Evolutionary conservation across 805 yeast genomes (phyloP).

Genomic region (Saccharomyces kudriavzevii): DNA sequence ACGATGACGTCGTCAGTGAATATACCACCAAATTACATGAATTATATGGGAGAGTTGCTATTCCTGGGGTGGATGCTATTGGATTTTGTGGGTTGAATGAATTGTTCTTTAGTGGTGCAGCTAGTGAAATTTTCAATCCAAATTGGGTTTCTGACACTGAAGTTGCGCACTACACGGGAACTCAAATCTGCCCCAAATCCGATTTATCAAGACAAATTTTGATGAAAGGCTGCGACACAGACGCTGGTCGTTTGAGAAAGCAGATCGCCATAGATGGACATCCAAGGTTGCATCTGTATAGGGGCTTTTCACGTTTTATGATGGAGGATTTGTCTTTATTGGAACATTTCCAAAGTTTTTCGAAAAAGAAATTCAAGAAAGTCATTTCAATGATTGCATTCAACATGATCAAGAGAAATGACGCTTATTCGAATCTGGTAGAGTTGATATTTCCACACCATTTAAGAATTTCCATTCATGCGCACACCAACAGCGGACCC

Average conservation of each 20-base stretch:
- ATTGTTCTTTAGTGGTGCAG: slow-evolving; percentile 30
- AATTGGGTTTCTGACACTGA: slow-evolving; percentile 25
- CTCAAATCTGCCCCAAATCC: slow-evolving; percentile 32
- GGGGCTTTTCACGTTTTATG: slow-evolving; percentile 57
- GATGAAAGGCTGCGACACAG: slow-evolving; percentile 41
- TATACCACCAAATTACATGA: slow-evolving; percentile 39
- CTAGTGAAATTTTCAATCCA: slow-evolving; percentile 22
- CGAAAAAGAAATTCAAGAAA: slow-evolving; percentile 44
- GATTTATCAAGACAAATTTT: slow-evolving; percentile 35
- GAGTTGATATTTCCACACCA: slow-evolving; percentile 54
- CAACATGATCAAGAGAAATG: slow-evolving; percentile 58
- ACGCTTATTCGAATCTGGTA: slow-evolving; percentile 56
- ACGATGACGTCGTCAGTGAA: slow-evolving; percentile 43
- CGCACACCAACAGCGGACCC: slow-evolving; percentile 52
- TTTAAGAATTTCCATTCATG: slow-evolving; percentile 52
- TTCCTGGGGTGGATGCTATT: slow-evolving; percentile 27
- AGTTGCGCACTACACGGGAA: slow-evolving; percentile 33
- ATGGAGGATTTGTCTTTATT: slow-evolving; percentile 45
- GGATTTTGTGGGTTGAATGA: slow-evolving; percentile 38
- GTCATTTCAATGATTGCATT: slow-evolving; percentile 46
- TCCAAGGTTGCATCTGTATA: slow-evolving; percentile 43
- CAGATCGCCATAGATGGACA: slow-evolving; percentile 51
- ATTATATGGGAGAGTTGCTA: slow-evolving; percentile 35
- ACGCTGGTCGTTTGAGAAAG: slow-evolving; percentile 56
- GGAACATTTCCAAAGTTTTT: slow-evolving; percentile 31